phyloP scores from a whole-genome alignment of 2,329 filamentous ascomycete species.

The Dothidotthia symphoricarpi region DNA sequence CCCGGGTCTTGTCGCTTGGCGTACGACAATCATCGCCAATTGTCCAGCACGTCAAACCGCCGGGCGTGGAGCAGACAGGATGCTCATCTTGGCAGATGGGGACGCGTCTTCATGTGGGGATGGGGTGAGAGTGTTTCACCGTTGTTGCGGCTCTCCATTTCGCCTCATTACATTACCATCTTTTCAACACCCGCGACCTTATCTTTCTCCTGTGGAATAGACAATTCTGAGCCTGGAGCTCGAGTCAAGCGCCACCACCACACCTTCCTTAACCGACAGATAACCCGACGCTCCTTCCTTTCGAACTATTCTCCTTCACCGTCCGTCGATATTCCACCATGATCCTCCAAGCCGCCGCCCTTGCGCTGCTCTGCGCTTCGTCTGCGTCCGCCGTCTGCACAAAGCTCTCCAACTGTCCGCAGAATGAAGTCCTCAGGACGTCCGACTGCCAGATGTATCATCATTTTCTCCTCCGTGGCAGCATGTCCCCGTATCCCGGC shows the following conservation, averaged over 20 bases:
- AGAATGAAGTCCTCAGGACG: slow-evolving; percentile 24
- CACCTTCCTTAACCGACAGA: not conserved
- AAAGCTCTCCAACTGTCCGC: slow-evolving; percentile 27
- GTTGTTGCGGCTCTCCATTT: too few species aligned
- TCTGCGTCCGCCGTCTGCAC: slow-evolving; percentile 24
- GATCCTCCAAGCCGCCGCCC: slow-evolving; percentile 19
- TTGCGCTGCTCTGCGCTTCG: slow-evolving; percentile 18
- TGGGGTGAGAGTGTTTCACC: too few species aligned
- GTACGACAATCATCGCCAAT: slow-evolving; percentile 9
- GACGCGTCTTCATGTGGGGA: slow-evolving; percentile 4
- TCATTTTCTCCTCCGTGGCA: slow-evolving; percentile 28
- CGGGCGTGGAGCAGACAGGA: slow-evolving; percentile 1
- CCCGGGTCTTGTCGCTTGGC: slow-evolving; percentile 9
- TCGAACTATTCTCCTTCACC: not conserved
- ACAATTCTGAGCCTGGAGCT: too few species aligned
- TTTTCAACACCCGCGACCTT: too few species aligned
- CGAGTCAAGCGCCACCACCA: too few species aligned
- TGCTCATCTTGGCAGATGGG: slow-evolving; percentile 9
- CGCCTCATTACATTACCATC: too few species aligned
- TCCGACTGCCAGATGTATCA: slow-evolving; percentile 26
- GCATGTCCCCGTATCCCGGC: slow-evolving; percentile 28
- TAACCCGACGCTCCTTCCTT: slow-evolving; percentile 4
- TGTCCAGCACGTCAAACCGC: slow-evolving; percentile 5
- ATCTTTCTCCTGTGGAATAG: too few species aligned
- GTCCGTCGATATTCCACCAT: slow-evolving; percentile 9